A percentile compares a stretch with the other conserved stretches of the same genome.
phyloP scores from a whole-genome alignment of 495 filamentous ascomycete genomes.

The Tetracladium setigerum region DNA sequence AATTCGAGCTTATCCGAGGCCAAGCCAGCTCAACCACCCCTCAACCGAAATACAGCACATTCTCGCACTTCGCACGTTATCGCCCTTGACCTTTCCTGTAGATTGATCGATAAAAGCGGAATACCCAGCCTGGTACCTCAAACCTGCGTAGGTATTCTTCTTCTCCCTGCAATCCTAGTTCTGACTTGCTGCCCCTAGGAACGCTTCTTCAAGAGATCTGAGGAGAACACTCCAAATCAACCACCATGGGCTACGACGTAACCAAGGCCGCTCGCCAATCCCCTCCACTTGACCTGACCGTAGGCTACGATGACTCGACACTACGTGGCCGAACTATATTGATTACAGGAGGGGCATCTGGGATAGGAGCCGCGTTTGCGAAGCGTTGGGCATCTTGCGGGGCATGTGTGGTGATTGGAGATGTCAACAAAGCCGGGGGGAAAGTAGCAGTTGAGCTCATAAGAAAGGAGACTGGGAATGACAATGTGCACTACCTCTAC shows the following conservation, averaged over 20 bases:
- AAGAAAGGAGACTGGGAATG: slow-evolving; percentile 21
- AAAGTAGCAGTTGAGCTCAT: slow-evolving; percentile 27
- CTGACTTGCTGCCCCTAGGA: too few species aligned
- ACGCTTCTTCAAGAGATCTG: too few species aligned
- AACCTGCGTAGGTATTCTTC: too few species aligned
- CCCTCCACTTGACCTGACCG: slow-evolving; percentile 26
- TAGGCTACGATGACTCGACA: slow-evolving; percentile 29
- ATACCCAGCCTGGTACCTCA: too few species aligned
- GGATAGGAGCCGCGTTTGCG: slow-evolving; percentile 37
- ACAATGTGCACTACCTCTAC: slow-evolving; percentile 40
- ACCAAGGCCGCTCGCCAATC: slow-evolving; percentile 20
- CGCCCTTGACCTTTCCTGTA: too few species aligned
- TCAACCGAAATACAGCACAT: too few species aligned
- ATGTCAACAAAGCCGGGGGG: slow-evolving; percentile 32
- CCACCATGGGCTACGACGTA: slow-evolving; percentile 1
- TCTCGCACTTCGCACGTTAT: too few species aligned
- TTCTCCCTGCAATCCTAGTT: too few species aligned
- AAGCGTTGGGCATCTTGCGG: slow-evolving; percentile 35
- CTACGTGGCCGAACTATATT: slow-evolving; percentile 34
- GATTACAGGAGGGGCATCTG: slow-evolving; percentile 44
- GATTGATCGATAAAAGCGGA: too few species aligned
- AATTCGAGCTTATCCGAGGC: too few species aligned
- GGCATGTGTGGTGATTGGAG: slow-evolving; percentile 40
- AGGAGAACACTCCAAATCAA: too few species aligned
- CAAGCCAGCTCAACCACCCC: too few species aligned